A percentile compares a stretch with the other conserved stretches of the same genome.
Evolutionary conservation across 768 basidiomycete genomes (phyloP).

Genomic region (Glaciozyma martinii): DNA sequence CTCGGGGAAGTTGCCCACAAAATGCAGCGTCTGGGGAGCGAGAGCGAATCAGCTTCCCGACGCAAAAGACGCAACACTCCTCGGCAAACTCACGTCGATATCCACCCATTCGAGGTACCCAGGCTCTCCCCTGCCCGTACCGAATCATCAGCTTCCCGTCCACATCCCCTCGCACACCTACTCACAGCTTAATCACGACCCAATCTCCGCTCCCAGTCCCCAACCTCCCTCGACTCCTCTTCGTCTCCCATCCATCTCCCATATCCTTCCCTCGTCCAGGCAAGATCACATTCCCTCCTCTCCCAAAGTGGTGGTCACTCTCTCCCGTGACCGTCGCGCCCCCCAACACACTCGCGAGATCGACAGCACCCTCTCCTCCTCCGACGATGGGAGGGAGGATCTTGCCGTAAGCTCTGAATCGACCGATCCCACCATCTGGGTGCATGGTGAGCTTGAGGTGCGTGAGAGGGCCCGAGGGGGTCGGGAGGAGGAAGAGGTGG

Average conservation of each 20-base stretch:
- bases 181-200: constrained; percentile 80
- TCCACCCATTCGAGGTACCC: constrained; percentile 66
- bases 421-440: constrained; percentile 93
- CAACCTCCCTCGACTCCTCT: constrained; percentile 54
- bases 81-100: constrained; percentile 50
- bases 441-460: constrained; percentile 90
- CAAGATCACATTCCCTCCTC: constrained; percentile 79
- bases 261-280: constrained; percentile 75
- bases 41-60: background rate
- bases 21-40: constrained; percentile 68
- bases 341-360: constrained; percentile 82
- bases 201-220: constrained; percentile 76
- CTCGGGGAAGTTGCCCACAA: constrained; percentile 92
- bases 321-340: constrained; percentile 74
- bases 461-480: constrained; percentile 45
- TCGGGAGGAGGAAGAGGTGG: constrained; percentile 71
- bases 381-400: constrained; percentile 42
- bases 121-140: constrained; percentile 53
- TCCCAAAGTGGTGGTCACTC: constrained; percentile 92
- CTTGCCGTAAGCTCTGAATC: constrained; percentile 82
- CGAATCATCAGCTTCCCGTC: background rate
- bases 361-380: constrained; percentile 46
- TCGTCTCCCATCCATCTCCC: constrained; percentile 99
- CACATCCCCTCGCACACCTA: constrained; percentile 12
- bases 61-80: background rate